These are phyloP conservation scores for Rhodotorula sp. DNA, from an alignment of 1,284 basidiomycete genomes.

Conservation along the genomic window DNA sequence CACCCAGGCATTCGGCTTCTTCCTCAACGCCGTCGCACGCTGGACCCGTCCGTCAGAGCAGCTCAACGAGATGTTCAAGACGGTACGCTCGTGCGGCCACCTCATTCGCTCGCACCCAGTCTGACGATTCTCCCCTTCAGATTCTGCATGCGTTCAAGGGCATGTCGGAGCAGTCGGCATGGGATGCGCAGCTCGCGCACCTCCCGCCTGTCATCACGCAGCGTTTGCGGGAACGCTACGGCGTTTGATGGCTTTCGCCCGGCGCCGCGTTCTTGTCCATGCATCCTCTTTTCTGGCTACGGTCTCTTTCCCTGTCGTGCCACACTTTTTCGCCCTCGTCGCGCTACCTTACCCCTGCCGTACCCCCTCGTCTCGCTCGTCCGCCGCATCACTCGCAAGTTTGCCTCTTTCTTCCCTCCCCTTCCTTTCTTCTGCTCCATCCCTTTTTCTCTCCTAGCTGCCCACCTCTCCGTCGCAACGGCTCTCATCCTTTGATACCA, in stretches of 20 bases:
- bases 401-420: background rate
- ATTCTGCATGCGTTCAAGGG: constrained; percentile 80
- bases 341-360: background rate
- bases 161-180: constrained; percentile 70
- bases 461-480: constrained; percentile 3
- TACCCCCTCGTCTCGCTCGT: no score
- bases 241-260: constrained; percentile 57
- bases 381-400: no score
- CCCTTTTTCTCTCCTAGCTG: background rate
- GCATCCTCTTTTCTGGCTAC: background rate
- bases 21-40: constrained; percentile 93
- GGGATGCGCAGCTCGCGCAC: constrained; percentile 70
- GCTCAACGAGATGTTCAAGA: constrained; percentile 85
- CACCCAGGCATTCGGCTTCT: constrained; percentile 79
- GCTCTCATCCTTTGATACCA: no score
- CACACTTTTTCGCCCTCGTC: background rate
- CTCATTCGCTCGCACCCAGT: constrained; percentile 34
- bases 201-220: constrained; percentile 59
- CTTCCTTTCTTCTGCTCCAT: background rate
- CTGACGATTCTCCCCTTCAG: constrained; percentile 47
- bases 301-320: background rate
- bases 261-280: background rate
- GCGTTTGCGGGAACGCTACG: constrained; percentile 39
- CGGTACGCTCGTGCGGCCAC: constrained; percentile 44
- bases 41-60: constrained; percentile 88